Base-by-base conservation (phyloP, 176 grass and related monocot genomes). In the Bolboschoenus planiculmis region DNA sequence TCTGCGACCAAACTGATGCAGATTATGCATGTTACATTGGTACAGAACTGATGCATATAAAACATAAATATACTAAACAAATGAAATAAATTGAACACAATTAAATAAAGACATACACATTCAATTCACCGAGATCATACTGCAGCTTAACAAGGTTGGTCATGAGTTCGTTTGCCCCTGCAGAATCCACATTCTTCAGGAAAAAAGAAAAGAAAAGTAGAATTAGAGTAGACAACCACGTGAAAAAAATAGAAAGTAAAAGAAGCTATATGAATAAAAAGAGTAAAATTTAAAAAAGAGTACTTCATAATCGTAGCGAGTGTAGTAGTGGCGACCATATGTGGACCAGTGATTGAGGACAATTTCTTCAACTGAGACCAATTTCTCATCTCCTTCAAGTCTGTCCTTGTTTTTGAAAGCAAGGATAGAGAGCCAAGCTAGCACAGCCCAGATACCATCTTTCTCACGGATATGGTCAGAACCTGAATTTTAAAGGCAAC, bases 381-480 rank as follows among this genome's bases (percentile, higher is more conserved):
- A 86, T 60, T 99, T 91, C 66, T 93, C 81, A 66, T 84, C 83
- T 53, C 89, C 93, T 85, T 89, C 85, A 87, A 96, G 91, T 76
- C 86, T 99, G 79, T 92, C 88, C 83, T 96, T 99, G 86, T 96
- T 96, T 72, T 90, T 99, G 73, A 90, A 95, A 87, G 97, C 93
- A 86, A 99, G 83, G 68, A 99, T 99, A 66, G 97, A 99, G 68
- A 99, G 86, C 97, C 97, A 99, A 84, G 97, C 97, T 73, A 99
- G 85, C 84, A 99, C 97, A 83, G 97, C 97, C 97, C 97, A 99
- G 43, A 99, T 99, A 76, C 97, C 97, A 95, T 99, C 97, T 85
- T 99, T 99, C 85, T 99, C 97, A 29, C 97, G 93, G 87, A 99
- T 99, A 83, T 99, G 97, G 74, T 99, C 97, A 74, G 97, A 99